Evolutionary conservation across 2,329 filamentous ascomycete genomes (phyloP).

Genomic region (Aspergillus fischeri): DNA sequence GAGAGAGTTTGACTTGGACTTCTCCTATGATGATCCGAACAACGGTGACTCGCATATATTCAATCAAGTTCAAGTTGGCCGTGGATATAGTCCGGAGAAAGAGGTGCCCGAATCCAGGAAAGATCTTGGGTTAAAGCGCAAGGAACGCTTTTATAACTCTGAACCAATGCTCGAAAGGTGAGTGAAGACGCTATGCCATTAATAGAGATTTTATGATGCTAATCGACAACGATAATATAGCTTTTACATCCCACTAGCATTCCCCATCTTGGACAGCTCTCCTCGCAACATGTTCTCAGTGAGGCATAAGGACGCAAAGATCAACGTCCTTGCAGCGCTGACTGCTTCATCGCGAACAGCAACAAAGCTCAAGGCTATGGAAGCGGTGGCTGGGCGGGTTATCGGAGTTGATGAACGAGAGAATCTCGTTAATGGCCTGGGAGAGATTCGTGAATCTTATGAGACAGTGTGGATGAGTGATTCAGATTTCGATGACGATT

Average conservation of each 20-base stretch:
- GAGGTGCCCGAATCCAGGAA: slow-evolving; percentile 11
- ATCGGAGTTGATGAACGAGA: slow-evolving; percentile 77
- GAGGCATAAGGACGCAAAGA: slow-evolving; percentile 41
- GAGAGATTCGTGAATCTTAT: slow-evolving; percentile 81
- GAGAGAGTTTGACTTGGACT: slow-evolving; percentile 37
- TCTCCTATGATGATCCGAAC: slow-evolving; percentile 28
- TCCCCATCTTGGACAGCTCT: slow-evolving; percentile 79
- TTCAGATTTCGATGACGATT: slow-evolving; percentile 43
- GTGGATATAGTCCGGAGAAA: slow-evolving; percentile 19
- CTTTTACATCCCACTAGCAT: slow-evolving; percentile 50
- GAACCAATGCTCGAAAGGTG: slow-evolving; percentile 34
- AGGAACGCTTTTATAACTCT: slow-evolving; percentile 30
- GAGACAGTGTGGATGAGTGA: slow-evolving; percentile 82
- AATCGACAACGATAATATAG: slow-evolving; percentile 19
- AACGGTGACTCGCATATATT: slow-evolving; percentile 29
- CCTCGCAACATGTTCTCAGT: slow-evolving; percentile 65
- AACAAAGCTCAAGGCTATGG: slow-evolving; percentile 61
- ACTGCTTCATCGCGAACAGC: slow-evolving; percentile 73
- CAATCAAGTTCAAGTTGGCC: slow-evolving; percentile 32
- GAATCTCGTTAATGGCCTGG: slow-evolving; percentile 72
- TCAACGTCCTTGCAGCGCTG: slow-evolving; percentile 52
- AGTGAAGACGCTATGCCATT: neutral
- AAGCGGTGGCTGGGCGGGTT: slow-evolving; percentile 58
- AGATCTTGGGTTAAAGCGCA: slow-evolving; percentile 26
- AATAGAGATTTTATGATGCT: neutral